phyloP scores from a whole-genome alignment of 2,329 filamentous ascomycete genomes.

The Diaporthe longicolla region DNA sequence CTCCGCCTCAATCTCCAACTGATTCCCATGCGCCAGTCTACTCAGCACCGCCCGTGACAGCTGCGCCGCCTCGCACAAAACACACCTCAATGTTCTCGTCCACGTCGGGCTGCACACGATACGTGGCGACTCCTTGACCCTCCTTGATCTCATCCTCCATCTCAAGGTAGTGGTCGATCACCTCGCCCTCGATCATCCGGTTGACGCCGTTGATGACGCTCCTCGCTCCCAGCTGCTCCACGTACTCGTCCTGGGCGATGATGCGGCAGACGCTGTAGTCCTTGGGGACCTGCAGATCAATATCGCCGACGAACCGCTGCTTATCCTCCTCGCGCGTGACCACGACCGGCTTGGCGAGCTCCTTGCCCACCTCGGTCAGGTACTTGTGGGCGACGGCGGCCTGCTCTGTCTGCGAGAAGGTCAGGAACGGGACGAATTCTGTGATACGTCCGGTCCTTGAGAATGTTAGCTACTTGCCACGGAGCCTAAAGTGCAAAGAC shows the following conservation, averaged over 20 bases:
- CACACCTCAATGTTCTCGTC: slow-evolving; percentile 24
- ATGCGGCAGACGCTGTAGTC: slow-evolving; percentile 51
- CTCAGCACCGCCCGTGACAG: not conserved
- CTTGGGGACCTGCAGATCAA: slow-evolving; percentile 49
- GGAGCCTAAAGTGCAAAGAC: too few species aligned
- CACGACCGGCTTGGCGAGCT: slow-evolving; percentile 48
- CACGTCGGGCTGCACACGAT: slow-evolving; percentile 15
- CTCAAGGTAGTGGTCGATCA: slow-evolving; percentile 50
- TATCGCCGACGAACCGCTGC: slow-evolving; percentile 52
- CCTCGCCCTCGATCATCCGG: slow-evolving; percentile 39
- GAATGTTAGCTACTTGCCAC: too few species aligned
- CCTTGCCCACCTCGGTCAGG: slow-evolving; percentile 53
- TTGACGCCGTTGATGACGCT: slow-evolving; percentile 50
- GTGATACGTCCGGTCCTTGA: slow-evolving; percentile 56
- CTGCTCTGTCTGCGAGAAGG: slow-evolving; percentile 56
- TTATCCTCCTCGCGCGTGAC: slow-evolving; percentile 47
- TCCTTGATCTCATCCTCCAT: slow-evolving; percentile 50
- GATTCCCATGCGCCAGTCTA: not conserved
- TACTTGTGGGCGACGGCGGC: slow-evolving; percentile 59
- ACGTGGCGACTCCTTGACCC: slow-evolving; percentile 10
- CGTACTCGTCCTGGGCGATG: slow-evolving; percentile 51
- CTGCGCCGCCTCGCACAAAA: not conserved
- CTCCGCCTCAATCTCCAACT: not conserved
- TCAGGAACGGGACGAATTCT: slow-evolving; percentile 58
- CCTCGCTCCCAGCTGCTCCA: slow-evolving; percentile 52